Evolutionary conservation across 2,329 filamentous ascomycete species (phyloP).

Genomic region (Fusarium pseudocircinatum): DNA sequence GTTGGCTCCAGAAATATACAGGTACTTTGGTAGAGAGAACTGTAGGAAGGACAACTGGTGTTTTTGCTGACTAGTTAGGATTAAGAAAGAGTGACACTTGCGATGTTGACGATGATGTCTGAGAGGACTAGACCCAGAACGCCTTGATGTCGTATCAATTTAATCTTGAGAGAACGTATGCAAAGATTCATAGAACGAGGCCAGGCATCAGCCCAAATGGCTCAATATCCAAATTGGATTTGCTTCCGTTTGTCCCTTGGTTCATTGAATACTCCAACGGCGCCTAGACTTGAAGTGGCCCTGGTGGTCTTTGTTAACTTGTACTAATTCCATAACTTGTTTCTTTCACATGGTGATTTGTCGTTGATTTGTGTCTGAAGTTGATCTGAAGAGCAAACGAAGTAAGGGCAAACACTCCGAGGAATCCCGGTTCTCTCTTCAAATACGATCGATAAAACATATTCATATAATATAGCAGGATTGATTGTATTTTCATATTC

Average conservation of each 20-base stretch:
- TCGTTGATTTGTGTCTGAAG: not conserved
- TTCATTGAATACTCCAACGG: not conserved
- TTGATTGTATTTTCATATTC: not conserved
- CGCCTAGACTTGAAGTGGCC: not conserved
- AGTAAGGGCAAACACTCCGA: not conserved
- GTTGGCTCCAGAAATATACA: not conserved
- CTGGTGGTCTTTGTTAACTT: not conserved
- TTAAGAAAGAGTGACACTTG: not conserved
- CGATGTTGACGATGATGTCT: not conserved
- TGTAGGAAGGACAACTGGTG: not conserved
- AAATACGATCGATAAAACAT: not conserved
- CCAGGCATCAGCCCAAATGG: not conserved
- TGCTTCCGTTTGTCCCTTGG: not conserved
- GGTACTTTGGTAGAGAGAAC: no score
- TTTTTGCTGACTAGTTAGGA: not conserved
- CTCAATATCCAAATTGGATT: not conserved
- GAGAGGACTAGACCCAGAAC: not conserved
- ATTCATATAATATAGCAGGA: not conserved
- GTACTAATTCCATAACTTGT: not conserved
- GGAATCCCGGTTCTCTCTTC: not conserved
- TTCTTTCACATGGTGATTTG: not conserved
- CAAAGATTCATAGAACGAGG: not conserved
- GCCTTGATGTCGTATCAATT: not conserved
- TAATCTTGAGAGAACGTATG: not conserved
- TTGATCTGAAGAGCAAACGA: not conserved